These are phyloP conservation scores for Sophora flavescens DNA, from an alignment of 306 rosid genomes.

Conservation along the genomic window DNA sequence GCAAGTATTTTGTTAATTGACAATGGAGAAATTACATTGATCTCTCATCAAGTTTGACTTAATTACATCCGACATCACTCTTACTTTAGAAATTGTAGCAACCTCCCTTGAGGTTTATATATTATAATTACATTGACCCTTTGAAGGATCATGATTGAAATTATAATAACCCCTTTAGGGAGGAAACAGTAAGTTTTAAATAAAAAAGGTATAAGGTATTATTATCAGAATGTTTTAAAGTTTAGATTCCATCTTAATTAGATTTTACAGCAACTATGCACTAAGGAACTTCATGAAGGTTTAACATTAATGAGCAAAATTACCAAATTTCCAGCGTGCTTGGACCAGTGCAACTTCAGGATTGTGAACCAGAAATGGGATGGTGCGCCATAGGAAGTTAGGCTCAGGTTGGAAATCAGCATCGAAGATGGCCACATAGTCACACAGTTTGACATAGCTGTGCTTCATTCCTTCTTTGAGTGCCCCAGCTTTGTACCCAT, in stretches of 20 bases:
- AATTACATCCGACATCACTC: too few species aligned
- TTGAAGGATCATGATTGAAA: too few species aligned
- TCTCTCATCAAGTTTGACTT: too few species aligned
- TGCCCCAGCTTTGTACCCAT: constrained; percentile 94
- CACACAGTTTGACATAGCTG: constrained; percentile 79
- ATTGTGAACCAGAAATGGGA: constrained; percentile 77
- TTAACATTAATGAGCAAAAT: not conserved
- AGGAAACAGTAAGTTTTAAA: too few species aligned
- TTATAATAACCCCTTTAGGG: too few species aligned
- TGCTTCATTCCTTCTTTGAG: constrained; percentile 94
- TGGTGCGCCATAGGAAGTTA: constrained; percentile 72
- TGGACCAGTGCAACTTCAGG: constrained; percentile 80
- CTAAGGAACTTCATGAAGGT: constrained; percentile 22
- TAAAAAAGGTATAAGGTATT: too few species aligned
- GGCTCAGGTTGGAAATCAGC: constrained; percentile 98
- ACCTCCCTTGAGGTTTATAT: too few species aligned
- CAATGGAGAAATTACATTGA: too few species aligned
- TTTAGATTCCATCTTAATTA: not conserved
- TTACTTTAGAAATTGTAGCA: too few species aligned
- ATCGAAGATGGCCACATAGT: constrained; percentile 85
- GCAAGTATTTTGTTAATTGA: not conserved
- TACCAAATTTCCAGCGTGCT: constrained; percentile 96
- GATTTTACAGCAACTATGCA: constrained; percentile 21
- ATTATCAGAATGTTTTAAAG: not conserved
- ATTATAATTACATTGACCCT: too few species aligned